Percentiles rank a stretch among this genome's conserved stretches.
Conservation (phyloP, 495 filamentous ascomycete genomes). For the Melanomma pulvis-pyrius region DNA sequence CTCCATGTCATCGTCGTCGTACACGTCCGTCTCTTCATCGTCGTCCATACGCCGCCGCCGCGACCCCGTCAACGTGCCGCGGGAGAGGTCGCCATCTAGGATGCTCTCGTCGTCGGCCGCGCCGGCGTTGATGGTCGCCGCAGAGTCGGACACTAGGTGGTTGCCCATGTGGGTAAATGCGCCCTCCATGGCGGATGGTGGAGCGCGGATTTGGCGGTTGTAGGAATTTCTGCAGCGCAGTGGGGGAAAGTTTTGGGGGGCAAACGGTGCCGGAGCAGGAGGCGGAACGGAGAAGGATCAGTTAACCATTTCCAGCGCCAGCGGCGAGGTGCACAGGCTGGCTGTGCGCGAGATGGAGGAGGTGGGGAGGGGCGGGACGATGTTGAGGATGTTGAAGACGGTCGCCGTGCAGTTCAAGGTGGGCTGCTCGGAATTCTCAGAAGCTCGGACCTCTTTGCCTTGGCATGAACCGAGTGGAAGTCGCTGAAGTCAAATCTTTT, state of each 20-base stretch:
- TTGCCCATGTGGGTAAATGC: constrained; percentile 86
- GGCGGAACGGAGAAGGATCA: background rate
- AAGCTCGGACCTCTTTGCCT: background rate
- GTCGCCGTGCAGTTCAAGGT: background rate
- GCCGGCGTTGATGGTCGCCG: constrained; percentile 75
- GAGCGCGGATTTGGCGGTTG: background rate
- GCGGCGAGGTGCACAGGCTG: background rate
- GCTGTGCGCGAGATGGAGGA: background rate
- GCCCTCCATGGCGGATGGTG: constrained; percentile 64
- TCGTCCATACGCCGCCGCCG: constrained; percentile 75
- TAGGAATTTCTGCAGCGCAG: background rate
- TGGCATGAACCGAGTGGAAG: background rate
- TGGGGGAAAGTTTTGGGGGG: background rate
- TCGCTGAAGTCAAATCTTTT: background rate
- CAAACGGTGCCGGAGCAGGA: background rate
- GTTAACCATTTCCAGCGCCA: background rate
- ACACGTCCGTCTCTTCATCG: constrained; percentile 80
- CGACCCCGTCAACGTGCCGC: constrained; percentile 61
- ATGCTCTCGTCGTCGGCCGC: constrained; percentile 78
- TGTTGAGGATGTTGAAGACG: background rate
- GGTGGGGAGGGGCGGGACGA: background rate
- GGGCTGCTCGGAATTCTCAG: background rate
- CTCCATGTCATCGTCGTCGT: constrained; percentile 89
- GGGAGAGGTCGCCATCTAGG: constrained; percentile 66
- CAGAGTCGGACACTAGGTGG: constrained; percentile 74